These are phyloP conservation scores for Penicillium coprophilum DNA, from an alignment of 495 filamentous ascomycete species.

Conservation along the genomic window DNA sequence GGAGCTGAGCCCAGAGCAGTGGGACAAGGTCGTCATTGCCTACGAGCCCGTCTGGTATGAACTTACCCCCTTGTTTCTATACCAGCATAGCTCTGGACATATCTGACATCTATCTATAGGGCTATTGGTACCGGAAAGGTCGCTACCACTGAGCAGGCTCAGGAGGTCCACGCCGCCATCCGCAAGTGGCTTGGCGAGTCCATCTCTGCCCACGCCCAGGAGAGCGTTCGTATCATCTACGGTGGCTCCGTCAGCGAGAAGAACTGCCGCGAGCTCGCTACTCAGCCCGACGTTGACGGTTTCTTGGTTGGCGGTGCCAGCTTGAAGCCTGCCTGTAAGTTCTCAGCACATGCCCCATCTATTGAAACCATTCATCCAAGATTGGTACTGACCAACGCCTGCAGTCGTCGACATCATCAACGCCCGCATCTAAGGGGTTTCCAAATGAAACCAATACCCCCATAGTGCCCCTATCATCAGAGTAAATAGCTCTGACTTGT, in stretches of 20 bases:
- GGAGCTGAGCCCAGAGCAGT: conserved; percentile 66
- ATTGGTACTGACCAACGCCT: conserved; percentile 15
- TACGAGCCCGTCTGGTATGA: conserved; percentile 95
- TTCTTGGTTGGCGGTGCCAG: conserved; percentile 98
- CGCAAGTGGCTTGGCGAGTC: conserved; percentile 79
- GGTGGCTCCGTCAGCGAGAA: conserved; percentile 96
- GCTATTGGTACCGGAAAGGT: conserved; percentile 98
- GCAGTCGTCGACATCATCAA: conserved; percentile 70
- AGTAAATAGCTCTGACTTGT: conserved; percentile 9
- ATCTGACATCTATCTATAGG: conserved; percentile 33
- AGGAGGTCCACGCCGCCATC: conserved; percentile 92
- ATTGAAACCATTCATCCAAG: background rate
- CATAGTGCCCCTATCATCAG: conserved; percentile 2
- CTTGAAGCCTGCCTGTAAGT: conserved; percentile 96
- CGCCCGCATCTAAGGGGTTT: conserved; percentile 46
- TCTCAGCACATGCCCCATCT: conserved; percentile 1
- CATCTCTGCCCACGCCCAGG: conserved; percentile 67
- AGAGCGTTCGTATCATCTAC: conserved; percentile 87
- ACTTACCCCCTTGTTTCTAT: background rate
- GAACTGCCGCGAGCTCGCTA: conserved; percentile 92
- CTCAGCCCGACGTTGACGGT: conserved; percentile 92
- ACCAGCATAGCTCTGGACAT: background rate
- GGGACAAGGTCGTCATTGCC: conserved; percentile 91
- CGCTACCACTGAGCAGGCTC: conserved; percentile 87
- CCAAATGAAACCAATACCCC: conserved; percentile 25